Base-by-base conservation (phyloP, 495 filamentous ascomycete genomes). In the Chaetomidium leptoderma region DNA sequence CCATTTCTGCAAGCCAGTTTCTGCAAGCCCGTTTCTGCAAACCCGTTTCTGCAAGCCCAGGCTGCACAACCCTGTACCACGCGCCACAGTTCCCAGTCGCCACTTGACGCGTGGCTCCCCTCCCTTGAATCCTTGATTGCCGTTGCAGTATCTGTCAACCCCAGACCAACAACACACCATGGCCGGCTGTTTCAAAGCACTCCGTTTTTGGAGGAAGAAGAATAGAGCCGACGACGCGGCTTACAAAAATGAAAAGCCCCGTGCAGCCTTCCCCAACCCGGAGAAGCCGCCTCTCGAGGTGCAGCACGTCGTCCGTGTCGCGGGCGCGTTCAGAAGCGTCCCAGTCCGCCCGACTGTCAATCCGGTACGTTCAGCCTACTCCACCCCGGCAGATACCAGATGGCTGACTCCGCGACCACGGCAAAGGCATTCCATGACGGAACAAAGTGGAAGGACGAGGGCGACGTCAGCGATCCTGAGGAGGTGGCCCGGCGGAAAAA, bases 321-420 rank as follows among this genome's bases (percentile, higher is more conserved):
- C 42, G 23, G 32, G 1, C 17, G 3, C 40, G 14, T 7, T 19
- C 19, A 37, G 10, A 4, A 33, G 45, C 29, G 44, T 54, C 30
- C 43, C 37, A 10, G 32, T 59, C 14, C 51, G 58, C 4, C 54
- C 55, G 11, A 17, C 37, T 16, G 58, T 51, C 33, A 57, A 64
- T 27, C 61, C 55, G 16, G 21, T 9, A 16, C 62, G 58, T 48
- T 64, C 64, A 36, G 58, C 64, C 11, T 62, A 60, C 53, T 49
- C 64, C 11, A 52, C 51, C 3, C 57, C 61, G 14, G 58, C 43
- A 6, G 29, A 52, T 43, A 32, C 44, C n/a, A 43, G 24, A 21
- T 66, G 59, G 32, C 53, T 17, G 33, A 59, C 36, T 51, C 57
- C 9, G 35, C 55, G 19, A 47, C 39, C 29, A 19, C 55, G 36